These are phyloP conservation scores for Podaxis sp. DNA, from an alignment of 768 basidiomycete genomes.

Conservation along the genomic window DNA sequence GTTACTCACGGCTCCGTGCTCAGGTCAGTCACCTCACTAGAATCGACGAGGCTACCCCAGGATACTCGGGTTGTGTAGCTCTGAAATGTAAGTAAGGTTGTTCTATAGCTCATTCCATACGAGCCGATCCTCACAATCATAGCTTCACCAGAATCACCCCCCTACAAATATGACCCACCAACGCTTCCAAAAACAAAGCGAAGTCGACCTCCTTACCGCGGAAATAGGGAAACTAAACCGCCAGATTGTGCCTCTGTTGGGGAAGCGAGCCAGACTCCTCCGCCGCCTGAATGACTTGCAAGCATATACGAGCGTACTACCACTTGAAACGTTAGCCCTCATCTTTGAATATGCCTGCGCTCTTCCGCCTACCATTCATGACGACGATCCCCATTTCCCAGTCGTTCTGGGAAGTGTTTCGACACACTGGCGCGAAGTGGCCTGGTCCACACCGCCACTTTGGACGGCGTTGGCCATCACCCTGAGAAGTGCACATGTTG, in stretches of 20 bases:
- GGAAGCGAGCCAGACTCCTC: not conserved
- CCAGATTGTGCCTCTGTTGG: not conserved
- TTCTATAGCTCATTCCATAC: not conserved
- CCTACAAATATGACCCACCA: not conserved
- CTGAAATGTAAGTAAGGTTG: not conserved
- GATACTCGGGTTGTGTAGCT: not conserved
- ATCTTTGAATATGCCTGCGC: not conserved
- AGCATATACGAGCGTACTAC: not conserved
- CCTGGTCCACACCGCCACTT: not conserved
- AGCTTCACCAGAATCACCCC: not conserved
- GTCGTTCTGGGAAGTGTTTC: not conserved
- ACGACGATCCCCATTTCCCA: not conserved
- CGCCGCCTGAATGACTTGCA: not conserved
- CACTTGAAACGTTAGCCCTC: slow-evolving; percentile 3
- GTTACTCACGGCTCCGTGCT: too few relatives aligned
- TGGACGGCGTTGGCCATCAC: not conserved
- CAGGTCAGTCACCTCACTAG: too few relatives aligned
- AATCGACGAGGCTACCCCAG: too few relatives aligned
- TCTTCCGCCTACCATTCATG: not conserved
- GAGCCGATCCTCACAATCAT: not conserved
- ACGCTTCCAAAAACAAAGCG: not conserved
- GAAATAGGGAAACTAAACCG: not conserved
- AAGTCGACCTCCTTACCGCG: not conserved
- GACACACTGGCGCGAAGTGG: not conserved
- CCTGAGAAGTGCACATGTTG: not conserved